These are phyloP conservation scores for Xylaria sp. DNA, from an alignment of 2,329 filamentous ascomycete genomes.

Conservation along the genomic window DNA sequence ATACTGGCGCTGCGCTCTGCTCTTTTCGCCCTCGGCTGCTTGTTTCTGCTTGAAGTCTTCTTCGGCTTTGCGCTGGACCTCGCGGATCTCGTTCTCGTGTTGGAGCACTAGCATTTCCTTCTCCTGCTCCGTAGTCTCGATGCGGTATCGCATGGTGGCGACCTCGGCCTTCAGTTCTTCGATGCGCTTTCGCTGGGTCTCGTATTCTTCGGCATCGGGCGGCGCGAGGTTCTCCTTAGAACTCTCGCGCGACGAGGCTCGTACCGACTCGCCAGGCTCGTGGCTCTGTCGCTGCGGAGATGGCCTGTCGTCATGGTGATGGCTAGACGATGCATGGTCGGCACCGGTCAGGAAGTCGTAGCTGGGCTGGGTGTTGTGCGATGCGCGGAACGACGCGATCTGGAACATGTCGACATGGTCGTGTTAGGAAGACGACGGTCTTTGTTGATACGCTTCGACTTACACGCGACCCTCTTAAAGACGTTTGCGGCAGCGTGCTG, in stretches of 20 bases:
- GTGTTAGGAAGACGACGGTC: conserved; percentile 9
- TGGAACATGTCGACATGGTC: conserved; percentile 37
- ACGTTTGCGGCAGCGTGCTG: conserved; percentile 39
- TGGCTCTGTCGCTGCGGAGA: conserved; percentile 55
- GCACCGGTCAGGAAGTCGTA: conserved; percentile 70
- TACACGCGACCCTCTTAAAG: conserved; percentile 47
- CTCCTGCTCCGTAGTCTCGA: conserved; percentile 88
- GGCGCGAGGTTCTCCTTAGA: conserved; percentile 70
- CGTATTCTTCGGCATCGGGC: conserved; percentile 68
- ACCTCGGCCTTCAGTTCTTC: conserved; percentile 91
- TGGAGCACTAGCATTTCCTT: conserved; percentile 81
- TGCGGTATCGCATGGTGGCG: conserved; percentile 86
- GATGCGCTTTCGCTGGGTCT: conserved; percentile 65
- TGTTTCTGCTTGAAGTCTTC: conserved; percentile 80
- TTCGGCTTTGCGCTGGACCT: conserved; percentile 82
- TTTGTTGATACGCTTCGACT: conserved; percentile 35
- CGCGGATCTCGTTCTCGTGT: conserved; percentile 85
- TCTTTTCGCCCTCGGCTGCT: conserved; percentile 66
- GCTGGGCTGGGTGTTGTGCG: conserved; percentile 63
- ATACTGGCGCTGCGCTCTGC: conserved; percentile 61
- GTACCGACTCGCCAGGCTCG: conserved; percentile 53
- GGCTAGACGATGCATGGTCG: conserved; percentile 53
- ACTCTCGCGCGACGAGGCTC: conserved; percentile 65
- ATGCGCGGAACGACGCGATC: conserved; percentile 61
- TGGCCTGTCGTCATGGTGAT: conserved; percentile 48